Evolutionary conservation across 371 early-diverging fungal species (phyloP), one percentile per base, ranked within the genome.

Genomic region (Conidiobolus incongruus): DNA sequence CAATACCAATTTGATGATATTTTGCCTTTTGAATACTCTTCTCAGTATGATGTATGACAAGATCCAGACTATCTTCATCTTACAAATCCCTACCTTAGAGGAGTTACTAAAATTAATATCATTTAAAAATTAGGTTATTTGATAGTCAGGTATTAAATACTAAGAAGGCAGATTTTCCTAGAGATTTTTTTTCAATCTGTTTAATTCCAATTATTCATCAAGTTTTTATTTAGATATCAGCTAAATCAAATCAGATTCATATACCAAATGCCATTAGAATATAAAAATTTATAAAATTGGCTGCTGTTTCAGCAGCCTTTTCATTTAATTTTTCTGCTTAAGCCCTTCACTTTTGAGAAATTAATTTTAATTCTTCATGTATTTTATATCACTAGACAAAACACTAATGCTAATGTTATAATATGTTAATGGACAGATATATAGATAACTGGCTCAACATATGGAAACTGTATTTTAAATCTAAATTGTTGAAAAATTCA

Each of bases 1-100:
- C 84, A 38, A 78, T 74, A 1, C 88, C 90, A 1, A 79, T 55
- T 46, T 77, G 75, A 47, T 77, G 78, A 52, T 82, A 80, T 16
- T 74, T 65, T 0, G 82, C 81, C 32, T 75, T 65, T 35, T 64
- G 68, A 30, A 86, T 72, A 0, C 67, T 58, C 16, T 54, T 58
- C 35, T 83, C 81, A 0, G 71, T 49, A 36, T 66, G 72, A 16
- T 78, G 69, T 38, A 84, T 73, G 0, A 68, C 72, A 6, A 63
- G 65, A 34, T 80, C 77, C 44, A 87, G 53, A 36, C 84, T 86
- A 0, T 63, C 63, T 48, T 78, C 81, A 34, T 71, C 66, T 38
- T 73, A 64, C 39, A 83, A 66, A 1, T 81, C 81, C 17, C 66
- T 46, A 19, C 66, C 65, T 44, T 66, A 64, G 1, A 87, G 53